A percentile compares a stretch with the other conserved stretches of the same genome.
Conservation (phyloP, 805 yeast species). For the Hemisphaericaspora nanyangensis region DNA sequence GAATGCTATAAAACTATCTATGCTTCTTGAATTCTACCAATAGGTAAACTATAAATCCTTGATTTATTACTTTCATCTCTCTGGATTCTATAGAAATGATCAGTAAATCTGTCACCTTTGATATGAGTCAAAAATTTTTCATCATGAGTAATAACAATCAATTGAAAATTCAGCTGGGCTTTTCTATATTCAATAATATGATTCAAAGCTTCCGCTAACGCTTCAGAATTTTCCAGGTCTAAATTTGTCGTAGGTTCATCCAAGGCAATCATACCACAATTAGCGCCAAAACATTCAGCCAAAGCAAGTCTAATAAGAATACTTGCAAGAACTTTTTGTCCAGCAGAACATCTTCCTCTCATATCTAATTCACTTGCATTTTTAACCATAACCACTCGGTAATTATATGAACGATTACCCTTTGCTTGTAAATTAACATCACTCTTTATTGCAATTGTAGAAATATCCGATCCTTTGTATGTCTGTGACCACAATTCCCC, state of each 20-base stretch:
- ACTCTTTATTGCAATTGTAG: constrained; percentile 79
- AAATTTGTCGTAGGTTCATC: constrained; percentile 98
- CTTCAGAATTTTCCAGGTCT: constrained; percentile 83
- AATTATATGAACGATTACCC: constrained; percentile 73
- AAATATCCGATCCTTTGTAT: constrained; percentile 93
- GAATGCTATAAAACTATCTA: neutral
- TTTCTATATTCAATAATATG: constrained; percentile 71
- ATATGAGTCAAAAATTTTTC: constrained; percentile 83
- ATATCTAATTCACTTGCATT: constrained; percentile 90
- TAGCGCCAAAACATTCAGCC: constrained; percentile 92
- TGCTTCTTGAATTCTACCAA: constrained; percentile 33
- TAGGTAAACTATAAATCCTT: constrained; percentile 53
- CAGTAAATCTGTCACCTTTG: constrained; percentile 82
- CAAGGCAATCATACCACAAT: constrained; percentile 92
- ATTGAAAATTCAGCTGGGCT: constrained; percentile 82
- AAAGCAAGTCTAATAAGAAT: constrained; percentile 87
- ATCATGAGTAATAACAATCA: constrained; percentile 95
- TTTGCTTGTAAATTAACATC: constrained; percentile 56
- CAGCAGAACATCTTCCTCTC: constrained; percentile 98
- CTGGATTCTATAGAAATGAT: constrained; percentile 76
- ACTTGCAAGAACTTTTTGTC: constrained; percentile 92
- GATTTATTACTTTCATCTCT: constrained; percentile 83
- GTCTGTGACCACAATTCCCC: constrained; percentile 94
- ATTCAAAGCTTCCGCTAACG: constrained; percentile 77
- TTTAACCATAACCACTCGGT: constrained; percentile 92